Conservation (phyloP, 805 yeast genomes). For the Kodamaea laetipori region DNA sequence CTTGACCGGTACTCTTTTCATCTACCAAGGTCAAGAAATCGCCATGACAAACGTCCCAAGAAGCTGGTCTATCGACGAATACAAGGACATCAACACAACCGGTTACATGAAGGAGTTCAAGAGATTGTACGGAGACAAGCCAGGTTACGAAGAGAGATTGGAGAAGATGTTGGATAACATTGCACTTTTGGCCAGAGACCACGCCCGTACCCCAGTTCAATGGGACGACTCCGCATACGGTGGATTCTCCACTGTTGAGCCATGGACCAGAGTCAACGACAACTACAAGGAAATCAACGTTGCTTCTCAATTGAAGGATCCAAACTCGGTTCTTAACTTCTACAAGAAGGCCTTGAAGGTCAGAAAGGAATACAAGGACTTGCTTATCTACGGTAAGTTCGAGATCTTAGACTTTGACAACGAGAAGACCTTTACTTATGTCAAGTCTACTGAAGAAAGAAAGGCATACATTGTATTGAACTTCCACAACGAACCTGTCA, state of each 20-base stretch:
- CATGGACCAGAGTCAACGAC: slow-evolving; percentile 56
- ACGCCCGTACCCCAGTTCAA: slow-evolving; percentile 58
- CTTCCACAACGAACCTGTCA: slow-evolving; percentile 21
- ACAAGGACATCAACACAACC: slow-evolving; percentile 50
- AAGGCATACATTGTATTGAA: slow-evolving; percentile 27
- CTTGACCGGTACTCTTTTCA: slow-evolving; percentile 55
- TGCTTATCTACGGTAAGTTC: slow-evolving; percentile 50
- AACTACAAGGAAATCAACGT: slow-evolving; percentile 52
- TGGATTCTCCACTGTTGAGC: slow-evolving; percentile 50
- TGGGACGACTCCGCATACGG: slow-evolving; percentile 48
- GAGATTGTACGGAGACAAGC: slow-evolving; percentile 26
- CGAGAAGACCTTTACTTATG: slow-evolving; percentile 42
- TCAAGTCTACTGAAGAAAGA: slow-evolving; percentile 35
- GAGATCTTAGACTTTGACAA: slow-evolving; percentile 47
- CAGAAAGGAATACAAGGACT: slow-evolving; percentile 48
- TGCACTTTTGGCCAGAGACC: slow-evolving; percentile 50
- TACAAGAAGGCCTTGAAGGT: slow-evolving; percentile 45
- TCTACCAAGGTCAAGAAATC: slow-evolving; percentile 64
- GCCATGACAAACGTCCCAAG: slow-evolving; percentile 54
- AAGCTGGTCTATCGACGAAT: slow-evolving; percentile 50
- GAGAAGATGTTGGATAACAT: slow-evolving; percentile 33
- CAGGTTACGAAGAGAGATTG: slow-evolving; percentile 20
- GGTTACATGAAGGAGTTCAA: slow-evolving; percentile 40
- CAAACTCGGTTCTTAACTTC: slow-evolving; percentile 46
- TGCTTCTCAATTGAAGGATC: slow-evolving; percentile 47